A percentile compares a stretch with the other conserved stretches of the same genome.
Conservation (phyloP, 1,284 basidiomycete genomes). For the Tylopilus sp. region DNA sequence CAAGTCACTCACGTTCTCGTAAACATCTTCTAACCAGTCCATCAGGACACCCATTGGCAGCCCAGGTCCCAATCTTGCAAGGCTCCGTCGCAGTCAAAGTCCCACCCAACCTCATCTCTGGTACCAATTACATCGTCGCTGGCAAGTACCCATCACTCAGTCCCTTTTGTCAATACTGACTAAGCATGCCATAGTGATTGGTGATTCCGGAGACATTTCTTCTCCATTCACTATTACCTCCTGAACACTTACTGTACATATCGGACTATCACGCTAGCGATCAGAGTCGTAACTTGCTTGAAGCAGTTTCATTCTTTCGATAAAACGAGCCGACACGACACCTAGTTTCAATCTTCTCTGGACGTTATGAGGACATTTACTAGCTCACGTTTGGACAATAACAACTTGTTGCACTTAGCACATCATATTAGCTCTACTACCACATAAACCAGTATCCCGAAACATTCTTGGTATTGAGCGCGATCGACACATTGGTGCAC, state of each 20-base stretch:
- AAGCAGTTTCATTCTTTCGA: constrained; percentile 6
- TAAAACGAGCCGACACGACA: constrained; percentile 1
- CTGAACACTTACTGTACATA: background rate
- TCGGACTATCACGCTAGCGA: background rate
- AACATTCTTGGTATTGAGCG: background rate
- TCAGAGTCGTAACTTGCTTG: constrained; percentile 1
- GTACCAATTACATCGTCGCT: constrained; percentile 34
- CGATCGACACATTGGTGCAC: no score
- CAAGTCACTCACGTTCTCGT: constrained; percentile 25
- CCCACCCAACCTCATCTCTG: constrained; percentile 28
- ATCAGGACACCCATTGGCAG: constrained; percentile 42
- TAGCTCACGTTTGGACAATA: constrained; percentile 2
- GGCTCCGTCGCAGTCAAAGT: constrained; percentile 36
- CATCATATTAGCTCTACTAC: background rate
- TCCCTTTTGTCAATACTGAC: constrained; percentile 3
- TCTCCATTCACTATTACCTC: constrained; percentile 16
- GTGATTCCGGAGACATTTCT: constrained; percentile 24
- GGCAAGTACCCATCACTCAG: constrained; percentile 27
- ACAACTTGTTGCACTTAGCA: background rate
- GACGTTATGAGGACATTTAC: constrained; percentile 16
- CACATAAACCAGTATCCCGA: background rate
- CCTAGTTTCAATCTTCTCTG: constrained; percentile 1
- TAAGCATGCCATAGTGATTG: constrained; percentile 16
- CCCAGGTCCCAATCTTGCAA: constrained; percentile 36
- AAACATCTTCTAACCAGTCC: constrained; percentile 6